A percentile compares a stretch with the other conserved stretches of the same genome.
Evolutionary conservation across 495 filamentous ascomycete genomes (phyloP).

Genomic region (Platismatia glauca): DNA sequence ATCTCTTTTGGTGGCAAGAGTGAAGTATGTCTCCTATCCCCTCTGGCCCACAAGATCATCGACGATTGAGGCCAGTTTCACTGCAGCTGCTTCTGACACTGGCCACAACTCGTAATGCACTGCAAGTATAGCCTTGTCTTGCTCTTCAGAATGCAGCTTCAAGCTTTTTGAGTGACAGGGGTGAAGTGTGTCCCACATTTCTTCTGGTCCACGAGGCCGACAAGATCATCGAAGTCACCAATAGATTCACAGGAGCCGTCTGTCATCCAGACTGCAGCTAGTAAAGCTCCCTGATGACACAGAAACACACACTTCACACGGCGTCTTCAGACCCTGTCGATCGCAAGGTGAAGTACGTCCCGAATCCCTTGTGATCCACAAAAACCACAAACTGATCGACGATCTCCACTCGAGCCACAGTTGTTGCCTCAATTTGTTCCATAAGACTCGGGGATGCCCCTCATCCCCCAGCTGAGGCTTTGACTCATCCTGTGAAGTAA

Average conservation of each 20-base stretch:
- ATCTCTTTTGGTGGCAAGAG: too few species aligned
- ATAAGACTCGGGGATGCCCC: neutral
- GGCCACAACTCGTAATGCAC: too few species aligned
- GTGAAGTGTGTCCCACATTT: neutral
- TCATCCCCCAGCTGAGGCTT: neutral
- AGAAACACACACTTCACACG: neutral
- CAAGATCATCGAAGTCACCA: neutral
- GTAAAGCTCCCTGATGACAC: neutral
- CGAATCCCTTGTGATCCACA: neutral
- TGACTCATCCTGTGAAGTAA: neutral
- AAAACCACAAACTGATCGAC: neutral
- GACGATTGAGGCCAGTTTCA: too few species aligned
- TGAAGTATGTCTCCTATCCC: too few species aligned
- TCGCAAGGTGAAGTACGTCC: neutral
- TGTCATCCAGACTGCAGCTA: neutral
- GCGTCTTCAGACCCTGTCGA: neutral
- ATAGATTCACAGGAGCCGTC: neutral
- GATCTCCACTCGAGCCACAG: neutral
- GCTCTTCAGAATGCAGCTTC: neutral
- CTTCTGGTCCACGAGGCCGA: neutral
- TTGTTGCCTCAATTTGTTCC: neutral
- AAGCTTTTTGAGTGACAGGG: neutral
- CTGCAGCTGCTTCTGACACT: too few species aligned
- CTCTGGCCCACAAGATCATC: too few species aligned
- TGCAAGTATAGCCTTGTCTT: neutral